A percentile compares a stretch with the other conserved stretches of the same genome.
phyloP scores from a whole-genome alignment of 345 rosid genomes.

The Bruguiera sexangula region DNA sequence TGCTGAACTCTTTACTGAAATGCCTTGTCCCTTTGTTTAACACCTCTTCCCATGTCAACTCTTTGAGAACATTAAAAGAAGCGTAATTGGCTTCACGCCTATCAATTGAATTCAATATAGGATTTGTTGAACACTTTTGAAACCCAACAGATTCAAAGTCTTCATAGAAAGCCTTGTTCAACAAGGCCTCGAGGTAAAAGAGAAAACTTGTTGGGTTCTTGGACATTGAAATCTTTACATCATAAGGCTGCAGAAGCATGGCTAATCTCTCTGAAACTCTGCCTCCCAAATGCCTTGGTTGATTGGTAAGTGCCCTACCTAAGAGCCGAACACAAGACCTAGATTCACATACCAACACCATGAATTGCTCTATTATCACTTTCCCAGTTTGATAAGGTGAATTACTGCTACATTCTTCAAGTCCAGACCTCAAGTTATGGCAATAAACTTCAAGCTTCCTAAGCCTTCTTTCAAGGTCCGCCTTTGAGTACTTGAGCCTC shows the following conservation, averaged over 20 bases:
- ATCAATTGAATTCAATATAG: conserved; percentile 67
- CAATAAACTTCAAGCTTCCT: conserved; percentile 79
- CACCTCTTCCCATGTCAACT: conserved; percentile 82
- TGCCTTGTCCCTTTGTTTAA: conserved; percentile 75
- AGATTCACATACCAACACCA: conserved; percentile 63
- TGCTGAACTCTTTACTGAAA: conserved; percentile 88
- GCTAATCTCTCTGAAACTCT: conserved; percentile 58
- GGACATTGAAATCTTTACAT: conserved; percentile 52
- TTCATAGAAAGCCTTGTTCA: conserved; percentile 73
- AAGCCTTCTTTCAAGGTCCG: conserved; percentile 89
- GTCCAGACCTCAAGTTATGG: conserved; percentile 66
- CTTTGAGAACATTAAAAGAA: conserved; percentile 51
- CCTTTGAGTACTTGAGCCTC: conserved; percentile 67
- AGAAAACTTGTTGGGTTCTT: conserved; percentile 55
- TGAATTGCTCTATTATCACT: conserved; percentile 50
- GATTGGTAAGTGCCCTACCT: conserved; percentile 60
- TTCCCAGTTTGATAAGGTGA: conserved; percentile 28
- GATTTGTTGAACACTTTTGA: conserved; percentile 46
- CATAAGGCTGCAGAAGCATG: conserved; percentile 68
- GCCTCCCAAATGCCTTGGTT: conserved; percentile 57
- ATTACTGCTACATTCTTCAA: conserved; percentile 52
- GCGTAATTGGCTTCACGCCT: conserved; percentile 63
- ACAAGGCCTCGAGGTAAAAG: conserved; percentile 63
- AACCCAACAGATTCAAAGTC: conserved; percentile 82
- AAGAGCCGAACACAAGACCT: conserved; percentile 53